Conservation (phyloP, 2,329 filamentous ascomycete species). For the Apiospora saccharicola region DNA sequence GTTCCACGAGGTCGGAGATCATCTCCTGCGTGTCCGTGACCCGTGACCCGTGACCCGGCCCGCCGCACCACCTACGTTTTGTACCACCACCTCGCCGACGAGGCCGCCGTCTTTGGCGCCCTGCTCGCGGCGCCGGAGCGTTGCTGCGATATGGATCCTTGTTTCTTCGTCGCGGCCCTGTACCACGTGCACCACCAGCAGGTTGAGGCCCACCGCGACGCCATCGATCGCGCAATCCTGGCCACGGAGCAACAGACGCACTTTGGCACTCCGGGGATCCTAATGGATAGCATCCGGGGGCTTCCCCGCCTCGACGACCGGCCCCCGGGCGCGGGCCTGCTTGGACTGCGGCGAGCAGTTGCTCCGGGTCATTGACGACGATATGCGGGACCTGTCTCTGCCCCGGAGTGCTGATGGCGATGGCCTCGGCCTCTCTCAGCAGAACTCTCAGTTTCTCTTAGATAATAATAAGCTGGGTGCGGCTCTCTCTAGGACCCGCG, state of each 20-base stretch:
- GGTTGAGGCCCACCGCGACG: background rate
- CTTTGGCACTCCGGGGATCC: background rate
- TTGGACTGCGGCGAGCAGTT: background rate
- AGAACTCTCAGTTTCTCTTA: too few species aligned
- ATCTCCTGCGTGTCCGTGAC: background rate
- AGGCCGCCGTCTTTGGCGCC: background rate
- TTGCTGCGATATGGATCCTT: background rate
- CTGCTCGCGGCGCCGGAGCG: background rate
- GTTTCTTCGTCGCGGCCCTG: background rate
- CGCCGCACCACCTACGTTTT: background rate
- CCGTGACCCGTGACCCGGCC: background rate
- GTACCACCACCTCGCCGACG: background rate
- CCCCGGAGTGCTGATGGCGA: background rate
- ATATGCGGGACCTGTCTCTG: background rate
- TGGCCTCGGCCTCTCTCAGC: background rate
- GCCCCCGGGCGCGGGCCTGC: background rate
- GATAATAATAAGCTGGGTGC: background rate
- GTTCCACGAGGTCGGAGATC: background rate
- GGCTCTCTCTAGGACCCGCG: background rate
- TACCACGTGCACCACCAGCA: background rate
- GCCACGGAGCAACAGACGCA: background rate
- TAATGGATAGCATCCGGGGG: background rate
- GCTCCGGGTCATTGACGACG: background rate
- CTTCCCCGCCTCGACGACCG: background rate
- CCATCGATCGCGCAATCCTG: background rate